phyloP scores from a whole-genome alignment of 1,284 basidiomycete species.

The Singerocomus inundabilis region DNA sequence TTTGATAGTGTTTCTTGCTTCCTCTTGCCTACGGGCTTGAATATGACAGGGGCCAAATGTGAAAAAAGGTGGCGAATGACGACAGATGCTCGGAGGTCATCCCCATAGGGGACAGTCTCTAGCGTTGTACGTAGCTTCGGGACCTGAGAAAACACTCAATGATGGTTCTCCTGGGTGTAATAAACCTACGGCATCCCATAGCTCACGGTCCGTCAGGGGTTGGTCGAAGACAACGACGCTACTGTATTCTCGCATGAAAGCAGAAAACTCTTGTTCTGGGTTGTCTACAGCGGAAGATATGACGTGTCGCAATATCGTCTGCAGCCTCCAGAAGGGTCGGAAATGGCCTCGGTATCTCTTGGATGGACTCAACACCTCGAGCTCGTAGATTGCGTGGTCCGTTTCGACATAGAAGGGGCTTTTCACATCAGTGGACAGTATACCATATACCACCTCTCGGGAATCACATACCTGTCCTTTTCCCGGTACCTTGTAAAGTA shows the following conservation, averaged over 20 bases:
- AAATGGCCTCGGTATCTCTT: slow-evolving; percentile 45
- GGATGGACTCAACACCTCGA: slow-evolving; percentile 42
- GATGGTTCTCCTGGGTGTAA: background rate
- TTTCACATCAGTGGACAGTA: background rate
- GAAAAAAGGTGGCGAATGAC: slow-evolving; percentile 23
- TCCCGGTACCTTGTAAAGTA: slow-evolving; percentile 39
- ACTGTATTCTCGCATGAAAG: slow-evolving; percentile 36
- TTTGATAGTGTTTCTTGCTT: background rate
- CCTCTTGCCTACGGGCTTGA: slow-evolving; percentile 9
- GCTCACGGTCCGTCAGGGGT: slow-evolving; percentile 39
- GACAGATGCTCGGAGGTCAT: slow-evolving; percentile 21
- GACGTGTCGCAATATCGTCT: slow-evolving; percentile 49
- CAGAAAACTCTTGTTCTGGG: slow-evolving; percentile 27
- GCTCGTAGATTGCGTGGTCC: slow-evolving; percentile 55
- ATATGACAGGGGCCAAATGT: slow-evolving; percentile 14
- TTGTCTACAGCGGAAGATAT: slow-evolving; percentile 38
- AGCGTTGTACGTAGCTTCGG: slow-evolving; percentile 24
- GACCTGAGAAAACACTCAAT: slow-evolving; percentile 29
- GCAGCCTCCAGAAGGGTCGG: slow-evolving; percentile 47
- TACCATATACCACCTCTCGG: background rate
- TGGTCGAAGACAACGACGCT: slow-evolving; percentile 39
- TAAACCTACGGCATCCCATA: slow-evolving; percentile 42
- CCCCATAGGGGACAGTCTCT: slow-evolving; percentile 21
- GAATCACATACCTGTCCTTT: slow-evolving; percentile 37
- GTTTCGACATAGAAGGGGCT: slow-evolving; percentile 67